Percentiles rank a stretch among this genome's conserved stretches.
Conservation (phyloP, 2,329 filamentous ascomycete species). For the Trichoderma polysporum region DNA sequence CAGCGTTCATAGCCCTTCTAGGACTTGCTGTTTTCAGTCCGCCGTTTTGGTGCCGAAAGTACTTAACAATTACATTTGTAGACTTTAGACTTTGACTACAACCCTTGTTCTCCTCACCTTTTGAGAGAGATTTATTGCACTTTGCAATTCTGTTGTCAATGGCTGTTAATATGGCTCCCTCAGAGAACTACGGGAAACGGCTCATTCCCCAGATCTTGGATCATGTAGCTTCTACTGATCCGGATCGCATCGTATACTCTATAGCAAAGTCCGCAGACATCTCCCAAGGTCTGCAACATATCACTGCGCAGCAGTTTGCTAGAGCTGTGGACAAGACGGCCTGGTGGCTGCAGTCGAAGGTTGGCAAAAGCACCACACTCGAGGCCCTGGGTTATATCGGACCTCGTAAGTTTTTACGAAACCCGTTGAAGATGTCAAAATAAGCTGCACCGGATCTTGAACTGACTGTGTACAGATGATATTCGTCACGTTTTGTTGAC, state of each 20-base stretch:
- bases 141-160: not conserved
- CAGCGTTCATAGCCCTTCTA: not conserved
- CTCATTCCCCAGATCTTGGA: slow-evolving; percentile 34
- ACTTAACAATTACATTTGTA: not conserved
- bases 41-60: not conserved
- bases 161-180: not conserved
- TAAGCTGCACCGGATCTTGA: not conserved
- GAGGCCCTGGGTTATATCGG: slow-evolving; percentile 34
- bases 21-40: not conserved
- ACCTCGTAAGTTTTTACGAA: slow-evolving; percentile 31
- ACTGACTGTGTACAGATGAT: slow-evolving; percentile 28
- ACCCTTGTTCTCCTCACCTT: not conserved
- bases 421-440: not conserved
- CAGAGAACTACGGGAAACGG: slow-evolving; percentile 22
- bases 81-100: not conserved
- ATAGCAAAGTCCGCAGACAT: slow-evolving; percentile 22
- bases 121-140: not conserved
- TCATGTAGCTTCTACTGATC: slow-evolving; percentile 28
- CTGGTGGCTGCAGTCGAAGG: slow-evolving; percentile 32
- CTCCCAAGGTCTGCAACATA: slow-evolving; percentile 24
- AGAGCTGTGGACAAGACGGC: slow-evolving; percentile 33
- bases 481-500: slow-evolving; percentile 33
- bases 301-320: slow-evolving; percentile 29
- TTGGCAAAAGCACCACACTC: slow-evolving; percentile 24
- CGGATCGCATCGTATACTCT: slow-evolving; percentile 30